Percentiles rank a stretch among this genome's conserved stretches.
phyloP scores from a whole-genome alignment of 306 rosid species.

The Senna siamea region DNA sequence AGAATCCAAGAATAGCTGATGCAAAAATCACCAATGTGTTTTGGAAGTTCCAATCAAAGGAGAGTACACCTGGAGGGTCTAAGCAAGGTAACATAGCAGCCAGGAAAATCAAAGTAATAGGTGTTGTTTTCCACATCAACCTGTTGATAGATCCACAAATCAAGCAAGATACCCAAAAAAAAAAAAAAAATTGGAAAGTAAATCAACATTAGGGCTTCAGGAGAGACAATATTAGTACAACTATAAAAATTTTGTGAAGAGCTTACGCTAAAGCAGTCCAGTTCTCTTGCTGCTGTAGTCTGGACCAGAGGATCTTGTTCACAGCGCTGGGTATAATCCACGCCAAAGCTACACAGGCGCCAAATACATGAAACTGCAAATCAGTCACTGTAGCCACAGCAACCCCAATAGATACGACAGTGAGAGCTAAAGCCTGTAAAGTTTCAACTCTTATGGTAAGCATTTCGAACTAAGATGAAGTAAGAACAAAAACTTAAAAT shows the following conservation, averaged over 20 bases:
- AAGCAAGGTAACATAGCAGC: constrained; percentile 72
- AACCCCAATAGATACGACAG: constrained; percentile 76
- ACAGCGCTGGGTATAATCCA: constrained; percentile 89
- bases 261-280: constrained; percentile 90
- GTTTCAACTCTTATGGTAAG: constrained; percentile 27
- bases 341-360: constrained; percentile 78
- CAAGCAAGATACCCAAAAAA: constrained; percentile 9
- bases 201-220: constrained; percentile 10
- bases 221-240: not conserved
- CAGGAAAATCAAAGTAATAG: constrained; percentile 72
- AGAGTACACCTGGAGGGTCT: constrained; percentile 76
- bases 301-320: constrained; percentile 87
- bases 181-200: not conserved
- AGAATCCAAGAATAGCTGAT: constrained; percentile 84
- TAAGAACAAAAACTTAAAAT: not conserved
- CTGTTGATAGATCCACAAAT: constrained; percentile 49
- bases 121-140: constrained; percentile 95
- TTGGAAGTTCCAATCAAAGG: constrained; percentile 66
- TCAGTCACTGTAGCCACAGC: constrained; percentile 86
- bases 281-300: constrained; percentile 82
- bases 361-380: constrained; percentile 77
- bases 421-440: constrained; percentile 72
- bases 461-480: constrained; percentile 3
- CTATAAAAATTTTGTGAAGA: constrained; percentile 10
- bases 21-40: constrained; percentile 63